Evolutionary conservation across 805 yeast genomes (phyloP), one percentile per base, ranked within the genome.

Genomic region (Kluyveromyces starmeri): DNA sequence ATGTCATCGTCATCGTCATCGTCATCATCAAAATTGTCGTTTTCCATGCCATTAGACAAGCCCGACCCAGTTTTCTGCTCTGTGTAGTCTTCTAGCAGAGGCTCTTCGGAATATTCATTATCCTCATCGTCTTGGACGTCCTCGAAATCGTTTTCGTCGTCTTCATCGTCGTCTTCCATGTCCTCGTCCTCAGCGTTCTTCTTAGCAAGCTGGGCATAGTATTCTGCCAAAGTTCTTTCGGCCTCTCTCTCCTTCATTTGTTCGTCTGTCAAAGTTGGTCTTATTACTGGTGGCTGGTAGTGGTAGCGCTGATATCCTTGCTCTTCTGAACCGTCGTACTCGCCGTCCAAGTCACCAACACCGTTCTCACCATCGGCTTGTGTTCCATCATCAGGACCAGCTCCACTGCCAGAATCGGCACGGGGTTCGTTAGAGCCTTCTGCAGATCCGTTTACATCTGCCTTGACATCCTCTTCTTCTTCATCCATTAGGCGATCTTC

Each of bases 131-230:
- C 55, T 17, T 53, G 54, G 36, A 45, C 43, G 18, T 43, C 65
- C 10, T 61, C 70, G n/a, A 63, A 70, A 2, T 59, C 68, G 7
- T 61, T 71, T 7, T 60, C 64, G 3, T 60, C 71, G 2, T 63
- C 69, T 1, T 67, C 71, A 1, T 63, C 72, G 7, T 65, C 73
- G 14, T 64, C 83, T 8, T 73, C 80, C 7, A 68, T 79, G 21
- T 71, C 70, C 8, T 67, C 75, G 40, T 76, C 83, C 33, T 67
- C 68, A 5, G 73, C 78, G 50, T 80, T 82, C 46, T 76, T 69
- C 42, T 73, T 75, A 7, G 83, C 85, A 55, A 83, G 65, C 45
- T 78, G 76, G 7, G 85, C 85, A 52, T 83, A 83, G 52, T 83
- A 83, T 12, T 75, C 77, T n/a, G 74, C 69, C 46, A 76, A 57